Conservation (phyloP, 2,329 filamentous ascomycete species). For the Colletotrichum melonis region DNA sequence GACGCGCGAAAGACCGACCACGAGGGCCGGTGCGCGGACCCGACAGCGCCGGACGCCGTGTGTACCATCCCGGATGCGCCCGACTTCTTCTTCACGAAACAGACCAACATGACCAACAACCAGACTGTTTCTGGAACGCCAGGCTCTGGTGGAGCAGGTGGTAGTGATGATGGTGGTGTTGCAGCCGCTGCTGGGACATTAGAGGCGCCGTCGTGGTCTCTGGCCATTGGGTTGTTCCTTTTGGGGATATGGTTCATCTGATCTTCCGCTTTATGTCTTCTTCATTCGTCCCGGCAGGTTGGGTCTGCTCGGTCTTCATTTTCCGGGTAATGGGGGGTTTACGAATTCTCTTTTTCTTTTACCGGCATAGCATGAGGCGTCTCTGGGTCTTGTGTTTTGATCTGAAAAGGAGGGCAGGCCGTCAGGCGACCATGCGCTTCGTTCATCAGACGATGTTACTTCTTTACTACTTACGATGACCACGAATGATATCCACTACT, state of each 20-base stretch:
- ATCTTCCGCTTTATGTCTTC: background rate
- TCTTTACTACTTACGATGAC: background rate
- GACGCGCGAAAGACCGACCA: constrained; percentile 51
- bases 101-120: constrained; percentile 58
- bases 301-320: background rate
- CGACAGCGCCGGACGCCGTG: constrained; percentile 49
- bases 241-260: constrained; percentile 19
- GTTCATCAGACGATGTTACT: background rate
- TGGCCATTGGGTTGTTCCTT: background rate
- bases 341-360: background rate
- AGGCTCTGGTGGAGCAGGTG: background rate
- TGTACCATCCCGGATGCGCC: constrained; percentile 63
- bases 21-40: constrained; percentile 51
- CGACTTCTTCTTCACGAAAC: constrained; percentile 61
- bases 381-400: background rate
- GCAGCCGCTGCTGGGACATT: background rate
- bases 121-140: constrained; percentile 52
- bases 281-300: background rate
- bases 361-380: background rate
- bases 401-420: background rate
- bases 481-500: constrained; percentile 1
- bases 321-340: background rate
- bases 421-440: background rate
- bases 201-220: constrained; percentile 9
- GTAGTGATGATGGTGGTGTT: too few relatives aligned